Percentiles rank a stretch among this genome's conserved stretches.
phyloP scores from a whole-genome alignment of 1,284 basidiomycete species.

The Melampsora occidentalis region DNA sequence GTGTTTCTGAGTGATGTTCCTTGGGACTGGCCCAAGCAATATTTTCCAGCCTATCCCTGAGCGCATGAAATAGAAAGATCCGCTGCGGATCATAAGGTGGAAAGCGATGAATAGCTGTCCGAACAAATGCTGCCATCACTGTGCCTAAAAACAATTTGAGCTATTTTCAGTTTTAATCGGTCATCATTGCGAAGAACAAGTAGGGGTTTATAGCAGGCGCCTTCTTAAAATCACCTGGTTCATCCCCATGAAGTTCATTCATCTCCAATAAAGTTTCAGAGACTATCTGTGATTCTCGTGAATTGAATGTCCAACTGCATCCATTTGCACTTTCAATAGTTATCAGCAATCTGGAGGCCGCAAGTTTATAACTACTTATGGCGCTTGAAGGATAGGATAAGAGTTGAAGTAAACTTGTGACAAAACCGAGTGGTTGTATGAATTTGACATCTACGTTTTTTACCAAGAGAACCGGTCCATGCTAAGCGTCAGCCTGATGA shows the following conservation, averaged over 20 bases:
- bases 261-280: not conserved
- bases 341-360: not conserved
- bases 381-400: not conserved
- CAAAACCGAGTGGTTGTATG: not conserved
- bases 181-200: not conserved
- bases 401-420: conserved; percentile 5
- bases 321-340: not conserved
- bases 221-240: not conserved
- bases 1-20: not conserved
- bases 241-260: not conserved
- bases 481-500: not conserved
- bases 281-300: not conserved
- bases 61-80: not conserved
- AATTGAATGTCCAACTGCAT: not conserved
- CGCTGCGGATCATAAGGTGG: not conserved
- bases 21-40: not conserved
- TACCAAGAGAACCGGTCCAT: not conserved
- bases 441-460: not conserved
- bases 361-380: not conserved
- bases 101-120: not conserved
- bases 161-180: not conserved
- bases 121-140: not conserved
- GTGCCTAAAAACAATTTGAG: not conserved
- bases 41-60: not conserved
- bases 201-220: no score